phyloP scores from a whole-genome alignment of 768 basidiomycete species.

The Tephrocybe sp. region DNA sequence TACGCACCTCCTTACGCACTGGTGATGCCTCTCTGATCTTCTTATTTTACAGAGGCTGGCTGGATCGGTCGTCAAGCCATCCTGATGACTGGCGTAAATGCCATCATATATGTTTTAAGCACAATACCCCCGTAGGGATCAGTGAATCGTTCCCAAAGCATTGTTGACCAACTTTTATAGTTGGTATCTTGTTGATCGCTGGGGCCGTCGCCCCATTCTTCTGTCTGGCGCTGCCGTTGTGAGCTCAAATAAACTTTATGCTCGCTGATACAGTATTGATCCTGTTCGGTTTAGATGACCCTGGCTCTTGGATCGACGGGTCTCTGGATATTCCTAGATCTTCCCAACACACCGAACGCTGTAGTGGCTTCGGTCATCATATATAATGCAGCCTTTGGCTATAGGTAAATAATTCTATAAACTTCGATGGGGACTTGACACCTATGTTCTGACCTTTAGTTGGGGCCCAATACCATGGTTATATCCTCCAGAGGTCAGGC shows the following conservation, averaged over 20 bases:
- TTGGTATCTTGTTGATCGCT: conserved; percentile 92
- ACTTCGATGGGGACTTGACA: neutral
- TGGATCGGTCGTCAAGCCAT: conserved; percentile 94
- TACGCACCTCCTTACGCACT: conserved; percentile 24
- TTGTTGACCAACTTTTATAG: conserved; percentile 33
- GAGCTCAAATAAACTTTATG: conserved; percentile 23
- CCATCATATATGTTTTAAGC: conserved; percentile 73
- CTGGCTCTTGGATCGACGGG: conserved; percentile 75
- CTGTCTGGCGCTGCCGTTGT: conserved; percentile 82
- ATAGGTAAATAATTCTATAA: conserved; percentile 49
- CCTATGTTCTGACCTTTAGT: conserved; percentile 27
- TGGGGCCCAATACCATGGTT: conserved; percentile 91
- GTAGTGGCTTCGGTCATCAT: conserved; percentile 87
- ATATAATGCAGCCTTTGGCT: conserved; percentile 93
- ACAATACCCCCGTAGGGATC: conserved; percentile 77
- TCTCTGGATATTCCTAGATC: conserved; percentile 91
- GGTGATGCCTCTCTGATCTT: conserved; percentile 9
- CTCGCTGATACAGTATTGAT: neutral
- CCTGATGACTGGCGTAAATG: conserved; percentile 94
- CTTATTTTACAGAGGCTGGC: conserved; percentile 76
- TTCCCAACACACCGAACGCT: conserved; percentile 80
- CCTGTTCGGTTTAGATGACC: conserved; percentile 61
- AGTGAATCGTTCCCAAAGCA: neutral
- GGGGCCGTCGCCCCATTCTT: conserved; percentile 85
- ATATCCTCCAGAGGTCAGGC: conserved; percentile 82